Percentiles rank a stretch among this genome's conserved stretches.
phyloP scores from a whole-genome alignment of 176 grass and related monocot species.

The Paspalum notatum region DNA sequence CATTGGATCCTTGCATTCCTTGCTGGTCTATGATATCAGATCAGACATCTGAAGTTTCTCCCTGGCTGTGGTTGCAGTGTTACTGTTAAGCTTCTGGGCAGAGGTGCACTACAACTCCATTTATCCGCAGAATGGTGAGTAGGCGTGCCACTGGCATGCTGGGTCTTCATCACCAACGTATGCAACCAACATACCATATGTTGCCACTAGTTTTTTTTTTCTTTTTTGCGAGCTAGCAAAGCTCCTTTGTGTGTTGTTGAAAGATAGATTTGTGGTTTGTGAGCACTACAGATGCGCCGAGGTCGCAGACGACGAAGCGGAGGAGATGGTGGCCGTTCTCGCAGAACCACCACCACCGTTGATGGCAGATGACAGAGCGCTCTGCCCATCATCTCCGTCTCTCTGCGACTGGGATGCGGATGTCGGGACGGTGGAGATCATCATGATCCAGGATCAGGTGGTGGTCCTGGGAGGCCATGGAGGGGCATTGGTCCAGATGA shows the following conservation, averaged over 20 bases:
- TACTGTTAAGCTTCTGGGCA: conserved; percentile 98
- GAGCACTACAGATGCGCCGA: conserved; percentile 57
- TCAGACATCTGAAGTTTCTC: neutral
- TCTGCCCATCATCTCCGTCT: neutral
- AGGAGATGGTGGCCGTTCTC: conserved; percentile 95
- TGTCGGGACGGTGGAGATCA: conserved; percentile 4
- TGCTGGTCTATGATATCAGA: too few species aligned
- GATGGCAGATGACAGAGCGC: conserved; percentile 21
- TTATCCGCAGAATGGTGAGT: conserved; percentile 87
- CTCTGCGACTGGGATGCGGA: neutral
- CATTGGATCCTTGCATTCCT: conserved; percentile 13
- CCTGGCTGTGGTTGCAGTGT: conserved; percentile 58
- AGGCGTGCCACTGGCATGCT: conserved; percentile 41
- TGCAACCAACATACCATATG: conserved; percentile 40
- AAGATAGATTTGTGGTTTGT: conserved; percentile 20
- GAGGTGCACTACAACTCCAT: conserved; percentile 99
- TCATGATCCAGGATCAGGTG: conserved; percentile 23
- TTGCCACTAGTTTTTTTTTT: neutral
- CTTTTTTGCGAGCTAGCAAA: neutral
- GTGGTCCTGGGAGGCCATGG: conserved; percentile 17
- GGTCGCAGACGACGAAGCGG: conserved; percentile 65
- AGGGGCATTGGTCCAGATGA: neutral
- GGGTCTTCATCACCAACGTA: conserved; percentile 36
- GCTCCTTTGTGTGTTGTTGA: neutral
- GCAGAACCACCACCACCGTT: conserved; percentile 41